A percentile compares a stretch with the other conserved stretches of the same genome.
These are phyloP conservation scores for Dictyostelium brefeldianum DNA, from an alignment of 78 protist species.

Conservation along the genomic window DNA sequence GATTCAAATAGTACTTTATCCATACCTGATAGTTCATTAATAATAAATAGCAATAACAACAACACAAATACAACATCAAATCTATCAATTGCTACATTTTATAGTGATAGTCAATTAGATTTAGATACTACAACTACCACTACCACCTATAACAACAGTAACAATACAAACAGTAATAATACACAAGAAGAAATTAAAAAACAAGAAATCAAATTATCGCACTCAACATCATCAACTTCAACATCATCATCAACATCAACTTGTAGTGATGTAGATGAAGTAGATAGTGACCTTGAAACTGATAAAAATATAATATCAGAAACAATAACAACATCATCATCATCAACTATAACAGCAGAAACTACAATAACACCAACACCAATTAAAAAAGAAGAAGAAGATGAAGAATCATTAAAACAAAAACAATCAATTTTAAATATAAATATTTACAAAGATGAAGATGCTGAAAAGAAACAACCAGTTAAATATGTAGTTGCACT, in stretches of 20 bases:
- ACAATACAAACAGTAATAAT: not conserved
- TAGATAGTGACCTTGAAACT: not conserved
- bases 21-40: not conserved
- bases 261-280: not conserved
- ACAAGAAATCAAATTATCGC: not conserved
- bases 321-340: not conserved
- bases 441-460: constrained; percentile 20
- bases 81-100: constrained; percentile 2
- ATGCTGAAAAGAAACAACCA: not conserved
- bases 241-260: not conserved
- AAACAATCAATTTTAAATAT: constrained; percentile 4
- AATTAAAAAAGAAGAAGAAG: not conserved
- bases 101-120: not conserved
- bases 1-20: constrained; percentile 29
- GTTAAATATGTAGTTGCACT: not conserved
- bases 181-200: not conserved
- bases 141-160: not conserved
- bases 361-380: not conserved
- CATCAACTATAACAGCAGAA: not conserved
- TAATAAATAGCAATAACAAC: not conserved
- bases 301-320: not conserved
- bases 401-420: not conserved
- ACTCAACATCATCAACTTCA: not conserved
- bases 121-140: no score
- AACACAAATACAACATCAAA: not conserved